These are phyloP conservation scores for Paraurostyla sp. DNA, from an alignment of 73 alveolate species.

Conservation along the genomic window DNA sequence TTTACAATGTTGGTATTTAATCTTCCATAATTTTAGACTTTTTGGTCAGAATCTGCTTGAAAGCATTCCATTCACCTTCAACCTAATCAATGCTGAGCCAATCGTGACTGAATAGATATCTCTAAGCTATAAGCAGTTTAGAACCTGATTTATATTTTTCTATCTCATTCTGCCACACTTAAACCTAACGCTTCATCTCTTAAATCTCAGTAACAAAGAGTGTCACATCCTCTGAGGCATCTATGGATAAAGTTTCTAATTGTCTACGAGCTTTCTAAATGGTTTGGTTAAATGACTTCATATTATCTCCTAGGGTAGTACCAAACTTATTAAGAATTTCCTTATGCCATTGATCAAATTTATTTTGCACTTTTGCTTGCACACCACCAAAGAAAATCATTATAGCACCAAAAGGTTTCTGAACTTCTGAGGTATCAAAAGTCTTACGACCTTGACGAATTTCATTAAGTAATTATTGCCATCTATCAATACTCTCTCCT, in stretches of 20 bases:
- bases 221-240: constrained; percentile 92
- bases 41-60: constrained; percentile 86
- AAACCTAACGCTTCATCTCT: constrained; percentile 83
- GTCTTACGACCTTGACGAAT: constrained; percentile 92
- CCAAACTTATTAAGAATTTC: constrained; percentile 96
- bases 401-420: constrained; percentile 97
- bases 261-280: constrained; percentile 86
- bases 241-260: constrained; percentile 88
- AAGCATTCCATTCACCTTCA: constrained; percentile 96
- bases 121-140: constrained; percentile 88
- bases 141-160: constrained; percentile 86
- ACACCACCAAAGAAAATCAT: constrained; percentile 96
- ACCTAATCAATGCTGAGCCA: constrained; percentile 94
- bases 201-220: constrained; percentile 96
- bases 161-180: constrained; percentile 88
- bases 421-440: constrained; percentile 94
- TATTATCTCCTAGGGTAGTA: constrained; percentile 86
- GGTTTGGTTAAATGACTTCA: constrained; percentile 84
- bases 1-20: constrained; percentile 89
- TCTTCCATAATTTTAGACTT: constrained; percentile 92
- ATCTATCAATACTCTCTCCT: constrained; percentile 94
- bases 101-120: constrained; percentile 89
- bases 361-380: constrained; percentile 95
- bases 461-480: constrained; percentile 97
- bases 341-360: constrained; percentile 98